Evolutionary conservation across 768 basidiomycete genomes (phyloP), one percentile per base, ranked within the genome.

Genomic region (Suillus subaureus): DNA sequence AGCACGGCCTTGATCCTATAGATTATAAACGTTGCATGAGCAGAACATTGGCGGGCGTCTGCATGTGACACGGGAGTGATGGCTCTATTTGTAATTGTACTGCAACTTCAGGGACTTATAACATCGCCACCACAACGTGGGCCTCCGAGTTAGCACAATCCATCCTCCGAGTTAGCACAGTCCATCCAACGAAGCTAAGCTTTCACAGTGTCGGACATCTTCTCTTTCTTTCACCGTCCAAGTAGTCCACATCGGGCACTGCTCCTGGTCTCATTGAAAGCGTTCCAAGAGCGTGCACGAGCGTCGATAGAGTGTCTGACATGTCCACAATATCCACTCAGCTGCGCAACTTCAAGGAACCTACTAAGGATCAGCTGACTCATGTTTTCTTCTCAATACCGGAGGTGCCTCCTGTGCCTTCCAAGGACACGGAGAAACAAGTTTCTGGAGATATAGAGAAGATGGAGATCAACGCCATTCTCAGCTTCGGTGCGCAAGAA

Each of bases 271-370:
- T 67, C 62, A 28, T 39, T 42, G 33, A 43, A 42, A 23, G 54
- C 58, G 45, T 57, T 35, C 58, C 37, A 42, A 45, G n/a, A 49
- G 31, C 45, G 64, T 23, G 8, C 39, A 54, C 21, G 58, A 61
- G 67, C 21, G 40, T 47, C 40, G 57, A 16, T 6, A 3, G 31
- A 43, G 28, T 23, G 18, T 55, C 16, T 61, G 64, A 61, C 67
- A 94, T 93, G 93, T 82, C 91, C 45, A 91, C 88, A 61, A 94
- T 94, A 73, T 92, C 91, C 57, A 92, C 92, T 28, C 92, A 95
- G 68, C 86, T 97, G 54, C 88, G 95, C 63, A 87, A 92, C 73
- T 95, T 96, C 85, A 93, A 92, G 82, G 95, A 97, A 78, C 94
- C 94, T 55, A 90, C 91, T 8, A 94, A 89, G 78, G 95, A 97